Conservation (phyloP, 2,329 filamentous ascomycete genomes). For the Dothideomycetidae sp. region DNA sequence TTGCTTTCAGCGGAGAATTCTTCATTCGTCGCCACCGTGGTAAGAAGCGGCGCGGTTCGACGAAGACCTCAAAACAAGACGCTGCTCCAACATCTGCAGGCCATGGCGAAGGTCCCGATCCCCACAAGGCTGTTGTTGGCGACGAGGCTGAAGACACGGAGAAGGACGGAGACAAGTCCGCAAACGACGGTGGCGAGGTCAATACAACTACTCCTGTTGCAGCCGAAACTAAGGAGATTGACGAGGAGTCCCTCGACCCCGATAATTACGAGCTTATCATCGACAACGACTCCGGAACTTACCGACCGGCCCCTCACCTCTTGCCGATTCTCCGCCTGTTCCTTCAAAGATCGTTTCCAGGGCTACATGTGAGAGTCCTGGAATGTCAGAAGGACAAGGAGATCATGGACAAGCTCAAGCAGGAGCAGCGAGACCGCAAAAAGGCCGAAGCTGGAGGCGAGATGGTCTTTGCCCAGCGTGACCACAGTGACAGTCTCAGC, state of each 20-base stretch:
- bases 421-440: conserved; percentile 59
- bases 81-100: not conserved
- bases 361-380: conserved; percentile 57
- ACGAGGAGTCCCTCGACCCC: conserved; percentile 37
- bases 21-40: conserved; percentile 52
- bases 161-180: conserved; percentile 1
- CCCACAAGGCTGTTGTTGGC: conserved; percentile 29
- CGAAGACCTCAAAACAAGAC: not conserved
- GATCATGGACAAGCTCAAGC: conserved; percentile 59
- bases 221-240: conserved; percentile 29
- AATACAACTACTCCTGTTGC: conserved; percentile 39
- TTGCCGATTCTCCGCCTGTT: conserved; percentile 59
- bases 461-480: conserved; percentile 20
- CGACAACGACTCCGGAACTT: conserved; percentile 91
- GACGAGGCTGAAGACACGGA: conserved; percentile 24
- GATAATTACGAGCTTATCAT: conserved; percentile 70
- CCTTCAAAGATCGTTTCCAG: conserved; percentile 59
- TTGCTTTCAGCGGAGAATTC: conserved; percentile 87
- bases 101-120: conserved; percentile 8
- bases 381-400: conserved; percentile 62
- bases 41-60: conserved; percentile 2
- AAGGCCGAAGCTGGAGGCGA: conserved; percentile 42
- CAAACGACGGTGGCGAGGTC: conserved; percentile 5
- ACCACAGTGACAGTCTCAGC: conserved; percentile 22
- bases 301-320: conserved; percentile 66